Evolutionary conservation across 2,329 filamentous ascomycete species (phyloP).

Genomic region (Westerdykella sp.): DNA sequence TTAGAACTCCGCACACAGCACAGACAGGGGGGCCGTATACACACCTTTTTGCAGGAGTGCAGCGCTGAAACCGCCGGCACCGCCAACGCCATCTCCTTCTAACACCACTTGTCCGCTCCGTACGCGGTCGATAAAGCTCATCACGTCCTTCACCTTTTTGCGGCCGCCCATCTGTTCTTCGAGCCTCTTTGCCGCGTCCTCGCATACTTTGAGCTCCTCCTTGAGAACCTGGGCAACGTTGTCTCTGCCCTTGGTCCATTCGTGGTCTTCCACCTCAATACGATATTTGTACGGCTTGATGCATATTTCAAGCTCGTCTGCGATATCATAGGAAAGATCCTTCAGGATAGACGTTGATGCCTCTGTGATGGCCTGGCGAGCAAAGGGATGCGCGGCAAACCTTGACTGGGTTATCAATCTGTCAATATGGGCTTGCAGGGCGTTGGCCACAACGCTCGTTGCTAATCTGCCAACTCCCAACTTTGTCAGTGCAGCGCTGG

Average conservation of each 20-base stretch:
- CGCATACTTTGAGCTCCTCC: constrained; percentile 77
- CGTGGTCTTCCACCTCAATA: constrained; percentile 85
- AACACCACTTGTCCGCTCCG: constrained; percentile 77
- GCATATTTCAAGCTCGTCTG: constrained; percentile 96
- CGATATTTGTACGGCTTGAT: constrained; percentile 99
- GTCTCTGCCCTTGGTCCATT: constrained; percentile 81
- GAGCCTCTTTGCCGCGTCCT: constrained; percentile 66
- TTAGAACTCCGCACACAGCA: constrained; percentile 6
- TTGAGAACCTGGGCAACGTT: constrained; percentile 78
- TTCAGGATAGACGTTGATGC: constrained; percentile 85
- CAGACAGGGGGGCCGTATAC: constrained; percentile 14
- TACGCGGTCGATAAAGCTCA: constrained; percentile 84
- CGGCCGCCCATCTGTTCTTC: constrained; percentile 74
- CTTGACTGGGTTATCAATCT: constrained; percentile 71
- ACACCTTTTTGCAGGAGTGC: constrained; percentile 76
- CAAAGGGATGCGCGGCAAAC: constrained; percentile 86
- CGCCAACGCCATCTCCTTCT: constrained; percentile 75
- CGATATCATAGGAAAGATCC: constrained; percentile 93
- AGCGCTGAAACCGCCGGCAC: constrained; percentile 89
- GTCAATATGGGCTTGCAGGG: constrained; percentile 81
- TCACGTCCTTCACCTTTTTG: constrained; percentile 82
- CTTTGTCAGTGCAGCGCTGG: constrained; percentile 83
- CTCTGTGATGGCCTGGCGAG: constrained; percentile 85
- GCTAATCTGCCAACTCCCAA: constrained; percentile 88
- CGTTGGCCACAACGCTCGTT: constrained; percentile 80